A percentile compares a stretch with the other conserved stretches of the same genome.
These are phyloP conservation scores for Phascolomyces articulosus DNA, from an alignment of 371 early-diverging fungal genomes.

Conservation along the genomic window DNA sequence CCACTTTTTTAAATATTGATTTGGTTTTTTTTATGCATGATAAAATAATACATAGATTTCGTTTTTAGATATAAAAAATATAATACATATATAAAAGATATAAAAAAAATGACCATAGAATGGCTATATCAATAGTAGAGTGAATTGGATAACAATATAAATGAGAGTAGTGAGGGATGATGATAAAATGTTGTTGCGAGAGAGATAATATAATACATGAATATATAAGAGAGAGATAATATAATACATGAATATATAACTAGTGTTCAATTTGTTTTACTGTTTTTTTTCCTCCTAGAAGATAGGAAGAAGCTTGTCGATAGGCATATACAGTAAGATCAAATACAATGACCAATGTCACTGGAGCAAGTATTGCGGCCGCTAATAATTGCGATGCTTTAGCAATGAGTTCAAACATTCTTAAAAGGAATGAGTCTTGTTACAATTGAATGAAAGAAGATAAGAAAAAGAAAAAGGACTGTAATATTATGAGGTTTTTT, in stretches of 20 bases:
- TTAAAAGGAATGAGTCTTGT: neutral
- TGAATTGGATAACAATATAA: too few relatives aligned
- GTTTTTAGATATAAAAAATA: too few relatives aligned
- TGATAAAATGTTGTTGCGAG: too few relatives aligned
- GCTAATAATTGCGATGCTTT: constrained; percentile 14
- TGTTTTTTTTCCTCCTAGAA: neutral
- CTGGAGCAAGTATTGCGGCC: constrained; percentile 12
- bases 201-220: too few relatives aligned
- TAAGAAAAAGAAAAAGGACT: neutral
- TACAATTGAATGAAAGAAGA: neutral
- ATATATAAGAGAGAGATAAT: neutral
- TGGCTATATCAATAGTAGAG: too few relatives aligned
- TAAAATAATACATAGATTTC: too few relatives aligned
- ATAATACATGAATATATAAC: neutral
- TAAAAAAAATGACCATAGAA: too few relatives aligned
- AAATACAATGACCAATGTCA: constrained; percentile 11
- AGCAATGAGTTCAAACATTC: constrained; percentile 9
- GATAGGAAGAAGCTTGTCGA: constrained; percentile 4
- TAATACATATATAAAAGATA: too few relatives aligned
- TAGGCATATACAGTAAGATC: constrained; percentile 17
- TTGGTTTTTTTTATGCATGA: too few relatives aligned
- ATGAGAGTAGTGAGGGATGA: too few relatives aligned
- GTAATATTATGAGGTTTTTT: neutral
- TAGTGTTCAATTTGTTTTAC: neutral
- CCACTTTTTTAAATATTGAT: too few relatives aligned